These are phyloP conservation scores for Xylogone sp. DNA, from an alignment of 2,329 filamentous ascomycete species.

Conservation along the genomic window DNA sequence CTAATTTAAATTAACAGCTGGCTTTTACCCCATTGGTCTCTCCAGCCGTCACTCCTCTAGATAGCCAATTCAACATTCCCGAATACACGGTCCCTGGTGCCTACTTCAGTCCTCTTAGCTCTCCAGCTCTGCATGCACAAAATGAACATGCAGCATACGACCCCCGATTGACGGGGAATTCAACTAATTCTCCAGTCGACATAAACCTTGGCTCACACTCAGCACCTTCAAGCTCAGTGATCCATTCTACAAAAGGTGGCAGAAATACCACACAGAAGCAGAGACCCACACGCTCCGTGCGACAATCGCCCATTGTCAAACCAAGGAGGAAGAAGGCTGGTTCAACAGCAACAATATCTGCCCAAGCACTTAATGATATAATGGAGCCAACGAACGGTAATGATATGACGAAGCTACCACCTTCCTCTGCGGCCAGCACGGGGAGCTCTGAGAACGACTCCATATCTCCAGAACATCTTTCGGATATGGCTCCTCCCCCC, in stretches of 20 bases:
- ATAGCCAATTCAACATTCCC: constrained; percentile 58
- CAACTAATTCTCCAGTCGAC: constrained; percentile 27
- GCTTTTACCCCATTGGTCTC: constrained; percentile 78
- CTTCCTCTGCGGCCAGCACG: constrained; percentile 29
- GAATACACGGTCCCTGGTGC: constrained; percentile 58
- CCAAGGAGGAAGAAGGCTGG: constrained; percentile 40
- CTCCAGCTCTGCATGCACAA: constrained; percentile 74
- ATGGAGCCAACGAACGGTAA: constrained; percentile 29
- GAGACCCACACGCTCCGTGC: constrained; percentile 25
- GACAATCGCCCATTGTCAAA: constrained; percentile 36
- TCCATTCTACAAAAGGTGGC: constrained; percentile 15
- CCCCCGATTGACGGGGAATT: constrained; percentile 32
- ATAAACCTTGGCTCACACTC: constrained; percentile 24
- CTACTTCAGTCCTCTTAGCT: constrained; percentile 82
- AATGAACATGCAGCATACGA: constrained; percentile 44
- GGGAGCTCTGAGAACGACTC: constrained; percentile 62
- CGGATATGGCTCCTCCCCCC: constrained; percentile 65
- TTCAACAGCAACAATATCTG: constrained; percentile 34
- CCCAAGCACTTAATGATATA: constrained; percentile 35
- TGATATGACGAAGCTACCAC: constrained; percentile 34
- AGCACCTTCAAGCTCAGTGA: constrained; percentile 16
- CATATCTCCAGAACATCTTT: constrained; percentile 59
- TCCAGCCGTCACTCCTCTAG: constrained; percentile 78
- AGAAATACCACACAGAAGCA: constrained; percentile 21
- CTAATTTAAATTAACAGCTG: constrained; percentile 44